These are phyloP conservation scores for Aeschynomene evenia DNA, from an alignment of 306 rosid genomes.

Conservation along the genomic window DNA sequence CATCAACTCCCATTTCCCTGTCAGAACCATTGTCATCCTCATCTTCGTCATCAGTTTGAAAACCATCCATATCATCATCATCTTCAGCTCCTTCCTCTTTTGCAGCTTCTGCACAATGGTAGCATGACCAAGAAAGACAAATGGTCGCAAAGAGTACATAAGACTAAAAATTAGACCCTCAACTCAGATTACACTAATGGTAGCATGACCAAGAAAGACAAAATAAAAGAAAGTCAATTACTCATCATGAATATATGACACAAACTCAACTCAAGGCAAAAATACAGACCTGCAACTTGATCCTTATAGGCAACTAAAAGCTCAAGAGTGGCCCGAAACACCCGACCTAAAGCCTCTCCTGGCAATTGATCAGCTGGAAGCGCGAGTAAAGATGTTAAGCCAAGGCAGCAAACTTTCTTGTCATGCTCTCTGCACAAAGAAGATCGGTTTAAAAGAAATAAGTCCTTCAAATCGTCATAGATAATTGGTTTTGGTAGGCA, in stretches of 20 bases:
- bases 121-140: no score
- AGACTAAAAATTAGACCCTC: slow-evolving; percentile 15
- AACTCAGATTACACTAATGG: background rate
- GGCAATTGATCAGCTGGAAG: slow-evolving; percentile 81
- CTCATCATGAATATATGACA: background rate
- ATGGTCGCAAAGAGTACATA: no score
- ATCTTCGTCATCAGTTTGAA: slow-evolving; percentile 80
- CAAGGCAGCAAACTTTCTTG: slow-evolving; percentile 94
- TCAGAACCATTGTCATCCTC: slow-evolving; percentile 85
- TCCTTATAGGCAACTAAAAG: slow-evolving; percentile 88
- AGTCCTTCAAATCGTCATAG: slow-evolving; percentile 22
- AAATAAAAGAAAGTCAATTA: background rate
- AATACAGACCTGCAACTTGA: slow-evolving; percentile 79
- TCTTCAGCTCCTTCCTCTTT: slow-evolving; percentile 90
- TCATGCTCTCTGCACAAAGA: slow-evolving; percentile 77
- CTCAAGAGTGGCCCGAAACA: slow-evolving; percentile 85
- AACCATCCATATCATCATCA: slow-evolving; percentile 95
- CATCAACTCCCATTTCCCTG: slow-evolving; percentile 89
- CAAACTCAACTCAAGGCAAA: background rate
- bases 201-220: background rate
- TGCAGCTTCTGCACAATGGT: slow-evolving; percentile 67
- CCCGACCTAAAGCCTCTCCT: slow-evolving; percentile 83
- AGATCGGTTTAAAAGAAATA: background rate
- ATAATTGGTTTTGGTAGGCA: background rate
- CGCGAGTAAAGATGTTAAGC: slow-evolving; percentile 74